Evolutionary conservation across 2,329 filamentous ascomycete species (phyloP), one percentile per base, ranked within the genome.

Genomic region (Neocatenulostroma microsporum): DNA sequence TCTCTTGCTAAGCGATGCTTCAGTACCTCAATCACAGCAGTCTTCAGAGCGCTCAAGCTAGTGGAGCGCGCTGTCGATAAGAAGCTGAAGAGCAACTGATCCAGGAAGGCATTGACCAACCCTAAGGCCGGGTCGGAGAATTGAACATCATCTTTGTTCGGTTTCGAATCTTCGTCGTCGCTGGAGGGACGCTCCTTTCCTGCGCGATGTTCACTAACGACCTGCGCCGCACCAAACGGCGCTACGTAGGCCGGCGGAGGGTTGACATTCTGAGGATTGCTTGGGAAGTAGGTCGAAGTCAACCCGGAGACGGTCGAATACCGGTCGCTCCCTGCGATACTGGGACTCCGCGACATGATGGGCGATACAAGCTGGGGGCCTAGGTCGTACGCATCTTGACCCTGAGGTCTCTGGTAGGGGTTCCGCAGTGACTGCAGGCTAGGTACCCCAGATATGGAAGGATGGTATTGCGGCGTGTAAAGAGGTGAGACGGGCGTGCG

Each of bases 71-170:
- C 80, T 10, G 77, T 69, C 18, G 79, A 77, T n/a, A 98, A 75
- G 45, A 96, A 83, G 54, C 85, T 89, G 68, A 88, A 94, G 5
- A 98, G 73, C 4, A 96, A 70, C 56, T 95, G 85, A 60, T 98
- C 91, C 44, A 98, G 75, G 56, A 98, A 98, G 52, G 75, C 79
- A 64, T 98, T 98, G 55, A 95, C 75, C 8, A 94, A 73, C 27
- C 73, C 71, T 24, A 96, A 68, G 1, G 91, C 84, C 19, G 74
- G 72, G 2, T 73, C 69, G 1, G 86, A 81, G 39, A 94, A 83
- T 32, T 82, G 59, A 13, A 83, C 83, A 13, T 80, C 77, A 48
- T 84, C 80, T 30, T 49, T 39, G 39, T 73, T 72, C 4, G 76
- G 72, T 47, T 80, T 74, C 37, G 80, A 71, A 34, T 82, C 73